Percentiles rank a stretch among this genome's conserved stretches.
Evolutionary conservation across 2,329 filamentous ascomycete species (phyloP).

Genomic region (Trichoderma hamatum): DNA sequence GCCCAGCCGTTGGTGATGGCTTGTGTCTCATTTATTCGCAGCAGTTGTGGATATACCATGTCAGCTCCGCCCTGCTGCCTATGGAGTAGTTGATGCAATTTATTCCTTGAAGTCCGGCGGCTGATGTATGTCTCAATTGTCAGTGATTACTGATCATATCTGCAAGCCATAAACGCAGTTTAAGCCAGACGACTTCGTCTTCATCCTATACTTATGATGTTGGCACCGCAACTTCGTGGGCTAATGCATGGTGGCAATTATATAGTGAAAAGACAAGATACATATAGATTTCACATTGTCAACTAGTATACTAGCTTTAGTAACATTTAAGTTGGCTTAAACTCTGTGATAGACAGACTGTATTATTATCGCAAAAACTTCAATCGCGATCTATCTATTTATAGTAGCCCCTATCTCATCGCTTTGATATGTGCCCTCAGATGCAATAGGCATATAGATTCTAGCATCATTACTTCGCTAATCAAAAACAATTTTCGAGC

Average conservation of each 20-base stretch:
- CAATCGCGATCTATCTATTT: background rate
- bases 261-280: no score
- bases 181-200: background rate
- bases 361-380: background rate
- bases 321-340: background rate
- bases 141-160: background rate
- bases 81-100: background rate
- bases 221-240: no score
- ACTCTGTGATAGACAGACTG: background rate
- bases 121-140: no score
- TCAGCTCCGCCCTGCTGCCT: conserved; percentile 17
- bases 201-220: no score
- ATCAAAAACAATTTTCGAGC: conserved; percentile 35
- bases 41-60: background rate
- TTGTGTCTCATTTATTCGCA: background rate
- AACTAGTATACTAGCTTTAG: background rate
- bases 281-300: no score
- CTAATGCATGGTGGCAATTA: no score
- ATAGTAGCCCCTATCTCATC: background rate
- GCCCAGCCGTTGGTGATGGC: background rate
- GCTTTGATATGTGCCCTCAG: background rate
- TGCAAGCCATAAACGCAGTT: background rate
- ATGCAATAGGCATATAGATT: background rate
- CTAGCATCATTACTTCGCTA: conserved; percentile 22
- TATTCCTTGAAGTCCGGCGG: background rate